Base-by-base conservation (phyloP, 2,329 filamentous ascomycete genomes). In the Capronia epimyces region DNA sequence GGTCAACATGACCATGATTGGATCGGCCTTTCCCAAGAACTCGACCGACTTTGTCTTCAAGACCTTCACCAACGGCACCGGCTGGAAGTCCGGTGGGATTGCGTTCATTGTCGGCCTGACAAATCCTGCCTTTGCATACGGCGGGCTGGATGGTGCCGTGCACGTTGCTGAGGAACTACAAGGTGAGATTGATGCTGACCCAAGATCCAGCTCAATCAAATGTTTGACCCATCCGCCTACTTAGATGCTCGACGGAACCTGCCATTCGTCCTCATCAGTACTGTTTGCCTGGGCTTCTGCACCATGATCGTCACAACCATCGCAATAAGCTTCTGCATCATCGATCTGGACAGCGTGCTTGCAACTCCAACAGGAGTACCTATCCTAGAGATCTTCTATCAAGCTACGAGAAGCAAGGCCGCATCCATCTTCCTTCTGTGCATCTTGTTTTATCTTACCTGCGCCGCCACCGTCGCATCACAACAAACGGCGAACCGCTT, bases 21-120 rank as follows among this genome's bases (percentile, higher is more conserved):
- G n/a, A n/a, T n/a, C n/a, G n/a, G n/a, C n/a, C n/a, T n/a, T n/a
- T 29, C 37, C 37, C 7, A 41, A 41, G 20, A 21, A 20, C 20
- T 20, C 37, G 16, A 68, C 77, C 1, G 68, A 68, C 12, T 80
- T 80, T 56, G 78, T 81, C 10, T 81, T 80, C 61, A 79, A 79
- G 52, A 45, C 54, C 27, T 57, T 59, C 42, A 42, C 50, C 22
- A 80, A 81, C 56, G 69, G 72, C 36, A 76, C 75, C 0, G 78
- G 78, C 2, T 79, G 75, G 60, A 69, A 71, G 34, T 69, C 68
- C 6, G 65, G 68, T 10, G 66, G 70, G 1, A 78, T 74, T 3
- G 73, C 75, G 0, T 72, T 79, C 16, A 63, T 80, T 13, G n/a
- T 41, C 9, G 78, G 77, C 1, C 70, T 80, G 12, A 59, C 80